Evolutionary conservation across 257 asterid species (phyloP).

Genomic region (Jacaranda mimosifolia): DNA sequence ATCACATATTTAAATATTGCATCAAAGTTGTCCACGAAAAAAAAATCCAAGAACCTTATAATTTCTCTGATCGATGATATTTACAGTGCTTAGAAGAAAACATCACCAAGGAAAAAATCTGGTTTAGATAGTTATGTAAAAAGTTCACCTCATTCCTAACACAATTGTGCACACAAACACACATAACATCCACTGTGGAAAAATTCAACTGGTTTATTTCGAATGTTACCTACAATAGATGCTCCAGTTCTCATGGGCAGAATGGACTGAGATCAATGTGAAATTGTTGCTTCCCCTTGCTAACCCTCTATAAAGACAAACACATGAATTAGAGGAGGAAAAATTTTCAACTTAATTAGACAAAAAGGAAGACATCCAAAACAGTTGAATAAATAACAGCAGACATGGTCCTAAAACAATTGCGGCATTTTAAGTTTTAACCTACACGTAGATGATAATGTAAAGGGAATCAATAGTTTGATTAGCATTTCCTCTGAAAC

Average conservation of each 20-base stretch:
- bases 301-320: constrained; percentile 55
- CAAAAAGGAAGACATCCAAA: neutral
- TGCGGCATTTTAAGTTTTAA: neutral
- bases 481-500: neutral
- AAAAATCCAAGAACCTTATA: neutral
- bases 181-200: neutral
- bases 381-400: neutral
- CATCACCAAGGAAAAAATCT: neutral
- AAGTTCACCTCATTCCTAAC: neutral
- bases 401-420: neutral
- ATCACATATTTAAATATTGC: neutral
- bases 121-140: neutral
- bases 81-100: neutral
- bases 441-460: neutral
- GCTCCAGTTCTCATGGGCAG: constrained; percentile 29
- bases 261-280: constrained; percentile 71
- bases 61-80: neutral
- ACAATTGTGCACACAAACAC: neutral
- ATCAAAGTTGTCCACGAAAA: neutral
- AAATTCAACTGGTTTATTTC: neutral
- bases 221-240: constrained; percentile 24
- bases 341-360: neutral
- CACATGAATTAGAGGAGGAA: neutral
- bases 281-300: constrained; percentile 68
- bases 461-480: neutral